Evolutionary conservation across 2,329 filamentous ascomycete species (phyloP).

Genomic region (Myrmaecium sp.): DNA sequence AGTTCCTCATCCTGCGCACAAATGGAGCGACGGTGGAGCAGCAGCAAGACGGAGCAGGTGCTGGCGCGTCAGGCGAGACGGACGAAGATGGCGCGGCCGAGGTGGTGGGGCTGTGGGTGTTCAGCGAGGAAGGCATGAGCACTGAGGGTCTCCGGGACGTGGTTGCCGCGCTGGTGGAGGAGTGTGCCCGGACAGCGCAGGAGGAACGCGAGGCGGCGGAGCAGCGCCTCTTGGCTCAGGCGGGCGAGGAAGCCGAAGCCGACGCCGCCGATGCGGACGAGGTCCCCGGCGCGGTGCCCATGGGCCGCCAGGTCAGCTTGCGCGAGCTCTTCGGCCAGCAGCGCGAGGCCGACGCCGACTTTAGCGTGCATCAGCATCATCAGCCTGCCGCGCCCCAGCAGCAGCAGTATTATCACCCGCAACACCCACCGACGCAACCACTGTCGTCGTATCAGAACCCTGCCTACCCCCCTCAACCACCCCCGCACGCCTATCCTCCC

Average conservation of each 20-base stretch:
- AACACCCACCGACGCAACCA: neutral
- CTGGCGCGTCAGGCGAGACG: conserved; percentile 5
- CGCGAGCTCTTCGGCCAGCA: conserved; percentile 39
- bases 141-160: conserved; percentile 34
- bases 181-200: conserved; percentile 36
- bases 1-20: conserved; percentile 42
- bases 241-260: conserved; percentile 6
- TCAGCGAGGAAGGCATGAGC: conserved; percentile 39
- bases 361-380: conserved; percentile 31
- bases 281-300: conserved; percentile 24
- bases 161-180: conserved; percentile 36
- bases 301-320: conserved; percentile 36
- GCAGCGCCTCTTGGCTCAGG: conserved; percentile 1
- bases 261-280: conserved; percentile 10
- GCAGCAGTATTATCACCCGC: neutral
- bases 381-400: conserved; percentile 2
- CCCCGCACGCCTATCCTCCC: too few species aligned
- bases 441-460: too few species aligned
- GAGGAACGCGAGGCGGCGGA: conserved; percentile 28
- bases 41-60: too few species aligned
- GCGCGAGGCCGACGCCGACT: conserved; percentile 32
- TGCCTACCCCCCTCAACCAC: too few species aligned
- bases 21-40: too few species aligned
- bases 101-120: conserved; percentile 48
- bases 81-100: conserved; percentile 11